Evolutionary conservation across 345 rosid species (phyloP).

Genomic region (Populus deltoides): DNA sequence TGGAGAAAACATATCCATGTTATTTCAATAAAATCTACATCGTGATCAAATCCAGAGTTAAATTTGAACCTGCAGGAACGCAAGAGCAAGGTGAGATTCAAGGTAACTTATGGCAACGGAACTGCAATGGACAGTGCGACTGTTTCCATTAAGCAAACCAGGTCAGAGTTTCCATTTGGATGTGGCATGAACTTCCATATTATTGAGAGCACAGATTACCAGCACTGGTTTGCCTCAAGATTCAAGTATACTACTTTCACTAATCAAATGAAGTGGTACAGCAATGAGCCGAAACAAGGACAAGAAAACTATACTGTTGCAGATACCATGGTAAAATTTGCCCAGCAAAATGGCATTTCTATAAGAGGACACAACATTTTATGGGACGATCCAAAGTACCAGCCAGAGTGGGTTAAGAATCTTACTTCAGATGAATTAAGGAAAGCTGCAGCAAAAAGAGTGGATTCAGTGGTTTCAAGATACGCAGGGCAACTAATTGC

Average conservation of each 20-base stretch:
- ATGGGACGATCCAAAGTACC: slow-evolving; percentile 66
- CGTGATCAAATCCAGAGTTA: neutral
- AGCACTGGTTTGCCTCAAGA: slow-evolving; percentile 69
- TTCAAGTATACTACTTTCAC: slow-evolving; percentile 70
- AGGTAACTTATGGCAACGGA: slow-evolving; percentile 43
- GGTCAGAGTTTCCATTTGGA: slow-evolving; percentile 58
- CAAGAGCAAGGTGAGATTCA: slow-evolving; percentile 57
- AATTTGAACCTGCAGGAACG: slow-evolving; percentile 43
- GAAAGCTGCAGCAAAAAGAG: slow-evolving; percentile 45
- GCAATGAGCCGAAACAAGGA: slow-evolving; percentile 59
- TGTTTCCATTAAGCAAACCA: slow-evolving; percentile 44
- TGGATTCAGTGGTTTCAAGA: slow-evolving; percentile 63
- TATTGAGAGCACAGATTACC: slow-evolving; percentile 52
- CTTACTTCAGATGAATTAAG: slow-evolving; percentile 39
- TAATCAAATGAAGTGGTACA: slow-evolving; percentile 88
- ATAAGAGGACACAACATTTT: slow-evolving; percentile 77
- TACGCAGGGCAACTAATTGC: slow-evolving; percentile 64
- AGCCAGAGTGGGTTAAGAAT: slow-evolving; percentile 62
- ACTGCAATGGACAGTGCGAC: slow-evolving; percentile 45
- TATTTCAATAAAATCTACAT: too few relatives aligned
- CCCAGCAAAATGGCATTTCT: slow-evolving; percentile 39
- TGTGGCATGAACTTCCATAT: slow-evolving; percentile 69
- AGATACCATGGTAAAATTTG: slow-evolving; percentile 61
- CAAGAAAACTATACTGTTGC: slow-evolving; percentile 59
- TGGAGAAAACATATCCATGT: too few relatives aligned